Evolutionary conservation across 2,329 filamentous ascomycete species (phyloP), one percentile per base, ranked within the genome.

Genomic region (Hypoxylon sp.): DNA sequence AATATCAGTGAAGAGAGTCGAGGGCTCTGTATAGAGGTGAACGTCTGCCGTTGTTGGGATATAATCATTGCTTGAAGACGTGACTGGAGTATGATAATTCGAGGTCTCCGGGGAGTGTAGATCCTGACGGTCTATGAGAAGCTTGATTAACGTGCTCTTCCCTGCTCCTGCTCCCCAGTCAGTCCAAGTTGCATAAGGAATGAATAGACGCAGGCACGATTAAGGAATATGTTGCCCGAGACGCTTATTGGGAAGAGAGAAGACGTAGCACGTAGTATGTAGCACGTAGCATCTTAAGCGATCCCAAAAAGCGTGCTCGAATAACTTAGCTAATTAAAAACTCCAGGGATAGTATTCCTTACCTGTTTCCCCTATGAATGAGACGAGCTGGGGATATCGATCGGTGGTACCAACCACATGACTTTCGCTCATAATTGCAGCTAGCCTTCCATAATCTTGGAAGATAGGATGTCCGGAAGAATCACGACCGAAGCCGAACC

Each of bases 21-120:
- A 72, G 2, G 84, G 84, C 64, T 87, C 84, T 2, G 78, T 75
- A 64, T 86, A 87, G 4, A 87, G 76, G 73, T 87, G 84, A 1
- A 86, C 84, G 67, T 85, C 84, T 11, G 78, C 83, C 3, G 83
- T 84, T 1, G 84, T 86, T 0, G 84, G 81, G 3, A 83, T 71
- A 53, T 79, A 80, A 48, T 77, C 75, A 54, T 74, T 77, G n/a
- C 78, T 77, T 19, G 79, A 80, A 6, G 83, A 84, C 3, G 83
- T 80, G 4, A 85, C 80, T 5, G 84, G 84, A 2, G 78, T 81
- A 70, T 78, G 80, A 59, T 77, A 76, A 47, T 59, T 71, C 2
- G 70, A 68, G n/a, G 53, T 74, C 47, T 76, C 73, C n/a, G 60
- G 53, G 31, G 71, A 75, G 33, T 59, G 55, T 63, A 60, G 53